Conservation (phyloP, 306 rosid genomes). For the Albizia julibrissin region DNA sequence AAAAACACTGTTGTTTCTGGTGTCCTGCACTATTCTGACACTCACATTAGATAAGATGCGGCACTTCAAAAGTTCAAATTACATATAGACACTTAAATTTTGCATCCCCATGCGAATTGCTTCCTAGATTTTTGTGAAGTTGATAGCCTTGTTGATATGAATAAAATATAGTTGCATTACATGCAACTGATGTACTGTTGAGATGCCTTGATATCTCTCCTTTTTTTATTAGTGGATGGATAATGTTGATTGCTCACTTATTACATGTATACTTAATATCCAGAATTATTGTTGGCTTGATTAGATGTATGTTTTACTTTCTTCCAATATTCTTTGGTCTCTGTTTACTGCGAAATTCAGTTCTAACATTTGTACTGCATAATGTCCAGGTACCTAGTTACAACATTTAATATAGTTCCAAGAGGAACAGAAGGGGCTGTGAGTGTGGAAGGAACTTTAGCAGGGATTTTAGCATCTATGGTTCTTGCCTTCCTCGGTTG, state of each 20-base stretch:
- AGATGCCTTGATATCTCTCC: background rate
- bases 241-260: background rate
- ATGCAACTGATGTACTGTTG: background rate
- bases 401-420: slow-evolving; percentile 87
- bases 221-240: background rate
- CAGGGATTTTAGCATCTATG: slow-evolving; percentile 86
- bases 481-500: slow-evolving; percentile 65
- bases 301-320: background rate
- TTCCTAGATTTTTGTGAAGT: background rate
- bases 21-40: background rate
- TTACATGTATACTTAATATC: background rate
- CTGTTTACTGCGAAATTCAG: slow-evolving; percentile 8
- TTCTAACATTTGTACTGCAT: slow-evolving; percentile 10
- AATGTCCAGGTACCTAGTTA: slow-evolving; percentile 81
- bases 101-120: background rate
- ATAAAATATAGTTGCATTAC: background rate
- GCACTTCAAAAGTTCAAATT: background rate
- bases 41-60: background rate
- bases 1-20: background rate
- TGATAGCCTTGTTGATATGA: background rate
- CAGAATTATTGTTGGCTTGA: slow-evolving; percentile 1
- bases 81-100: background rate
- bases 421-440: slow-evolving; percentile 99
- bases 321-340: slow-evolving; percentile 8
- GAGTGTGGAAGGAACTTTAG: slow-evolving; percentile 90